phyloP scores from a whole-genome alignment of 169 alveolate genomes.

The Cryptosporidium muris region DNA sequence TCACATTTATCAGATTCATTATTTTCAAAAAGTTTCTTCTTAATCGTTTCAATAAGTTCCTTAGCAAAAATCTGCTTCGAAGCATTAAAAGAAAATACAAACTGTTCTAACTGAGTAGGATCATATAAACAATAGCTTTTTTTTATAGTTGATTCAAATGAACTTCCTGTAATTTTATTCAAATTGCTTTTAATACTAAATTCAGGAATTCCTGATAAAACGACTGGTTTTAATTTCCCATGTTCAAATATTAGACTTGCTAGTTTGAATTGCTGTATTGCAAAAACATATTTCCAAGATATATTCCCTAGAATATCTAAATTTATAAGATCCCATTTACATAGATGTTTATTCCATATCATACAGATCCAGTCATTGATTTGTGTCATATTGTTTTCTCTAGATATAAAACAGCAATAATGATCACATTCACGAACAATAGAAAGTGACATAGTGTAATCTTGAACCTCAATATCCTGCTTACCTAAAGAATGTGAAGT shows the following conservation, averaged over 20 bases:
- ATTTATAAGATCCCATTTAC: slow-evolving; percentile 33
- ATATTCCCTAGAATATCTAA: not conserved
- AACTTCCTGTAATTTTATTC: slow-evolving; percentile 7
- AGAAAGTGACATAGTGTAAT: slow-evolving; percentile 15
- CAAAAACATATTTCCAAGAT: not conserved
- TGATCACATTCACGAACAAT: slow-evolving; percentile 25
- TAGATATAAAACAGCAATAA: not conserved
- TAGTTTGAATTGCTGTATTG: slow-evolving; percentile 12
- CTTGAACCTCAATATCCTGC: too few relatives aligned
- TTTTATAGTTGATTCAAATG: not conserved
- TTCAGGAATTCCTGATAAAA: too few relatives aligned
- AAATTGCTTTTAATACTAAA: slow-evolving; percentile 16
- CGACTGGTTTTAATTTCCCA: too few relatives aligned
- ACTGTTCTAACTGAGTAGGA: slow-evolving; percentile 32
- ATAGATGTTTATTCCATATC: slow-evolving; percentile 36
- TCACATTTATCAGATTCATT: not conserved
- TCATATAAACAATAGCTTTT: slow-evolving; percentile 15
- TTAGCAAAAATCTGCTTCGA: slow-evolving; percentile 31
- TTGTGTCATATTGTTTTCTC: not conserved
- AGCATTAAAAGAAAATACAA: slow-evolving; percentile 65
- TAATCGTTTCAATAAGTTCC: slow-evolving; percentile 20
- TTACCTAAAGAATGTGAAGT: too few relatives aligned
- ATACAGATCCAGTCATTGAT: too few relatives aligned
- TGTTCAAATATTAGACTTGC: not conserved
- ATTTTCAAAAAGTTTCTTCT: not conserved